Evolutionary conservation across 164 flowering plant genomes (phyloP).

Genomic region (Kingdonia uniflora): DNA sequence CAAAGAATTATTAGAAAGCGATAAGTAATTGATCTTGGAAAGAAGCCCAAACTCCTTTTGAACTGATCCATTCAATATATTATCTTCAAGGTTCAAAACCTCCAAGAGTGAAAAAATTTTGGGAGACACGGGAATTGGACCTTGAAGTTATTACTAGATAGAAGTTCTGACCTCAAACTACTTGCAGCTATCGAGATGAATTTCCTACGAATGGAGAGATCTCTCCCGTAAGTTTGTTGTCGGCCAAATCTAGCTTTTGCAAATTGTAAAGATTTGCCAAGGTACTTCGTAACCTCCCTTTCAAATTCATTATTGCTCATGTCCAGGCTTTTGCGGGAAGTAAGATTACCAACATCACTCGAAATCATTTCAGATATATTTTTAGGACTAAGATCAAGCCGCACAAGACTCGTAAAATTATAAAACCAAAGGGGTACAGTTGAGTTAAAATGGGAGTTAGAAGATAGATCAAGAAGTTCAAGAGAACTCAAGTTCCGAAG

Average conservation of each 20-base stretch:
- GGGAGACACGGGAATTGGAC: slow-evolving; percentile 4
- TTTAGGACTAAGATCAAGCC: slow-evolving; percentile 13
- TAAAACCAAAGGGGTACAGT: slow-evolving; percentile 28
- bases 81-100: neutral
- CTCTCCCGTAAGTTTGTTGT: neutral
- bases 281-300: slow-evolving; percentile 7
- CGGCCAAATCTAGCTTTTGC: neutral
- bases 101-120: slow-evolving; percentile 8
- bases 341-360: slow-evolving; percentile 5
- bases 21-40: neutral
- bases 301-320: slow-evolving; percentile 3
- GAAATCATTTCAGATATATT: slow-evolving; percentile 21
- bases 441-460: no score
- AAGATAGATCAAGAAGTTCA: no score
- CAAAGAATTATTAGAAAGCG: neutral
- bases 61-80: slow-evolving; percentile 7
- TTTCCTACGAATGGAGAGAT: neutral
- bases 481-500: neutral
- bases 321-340: neutral
- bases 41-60: slow-evolving; percentile 1
- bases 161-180: neutral
- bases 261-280: slow-evolving; percentile 9
- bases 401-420: slow-evolving; percentile 16
- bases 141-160: neutral
- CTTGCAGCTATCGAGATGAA: neutral